A percentile compares a stretch with the other conserved stretches of the same genome.
Conservation (phyloP, 2,329 filamentous ascomycete species). For the Talaromyces sp. region DNA sequence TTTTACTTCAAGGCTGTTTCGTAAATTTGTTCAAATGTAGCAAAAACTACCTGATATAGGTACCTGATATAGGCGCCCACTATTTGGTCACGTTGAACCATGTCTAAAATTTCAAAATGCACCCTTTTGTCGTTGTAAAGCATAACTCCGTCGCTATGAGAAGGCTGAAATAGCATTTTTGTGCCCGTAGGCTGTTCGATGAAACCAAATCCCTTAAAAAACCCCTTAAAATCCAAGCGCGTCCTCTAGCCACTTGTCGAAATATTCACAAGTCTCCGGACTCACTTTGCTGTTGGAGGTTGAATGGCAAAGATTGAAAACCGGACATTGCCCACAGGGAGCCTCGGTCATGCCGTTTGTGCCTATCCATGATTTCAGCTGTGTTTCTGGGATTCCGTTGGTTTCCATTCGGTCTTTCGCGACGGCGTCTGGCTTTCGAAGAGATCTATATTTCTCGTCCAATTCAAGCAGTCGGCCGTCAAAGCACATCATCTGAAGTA, state of each 20-base stretch:
- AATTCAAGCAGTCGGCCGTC: constrained; percentile 72
- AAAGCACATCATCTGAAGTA: constrained; percentile 82
- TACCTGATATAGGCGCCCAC: not conserved
- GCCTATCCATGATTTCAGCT: constrained; percentile 36
- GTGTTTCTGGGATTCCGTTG: not conserved
- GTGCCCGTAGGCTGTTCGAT: not conserved
- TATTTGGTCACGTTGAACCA: not conserved
- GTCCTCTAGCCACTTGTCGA: constrained; percentile 68
- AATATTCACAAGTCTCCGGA: constrained; percentile 86
- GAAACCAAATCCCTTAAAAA: not conserved
- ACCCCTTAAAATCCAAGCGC: constrained; percentile 31
- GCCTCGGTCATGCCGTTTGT: constrained; percentile 77
- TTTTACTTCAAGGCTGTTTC: not conserved
- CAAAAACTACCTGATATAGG: not conserved
- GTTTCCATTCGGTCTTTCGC: constrained; percentile 13
- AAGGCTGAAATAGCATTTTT: constrained; percentile 1
- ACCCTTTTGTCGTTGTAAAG: not conserved
- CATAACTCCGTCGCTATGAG: not conserved
- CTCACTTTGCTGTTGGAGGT: constrained; percentile 88
- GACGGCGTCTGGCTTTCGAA: constrained; percentile 34
- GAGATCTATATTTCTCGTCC: constrained; percentile 45
- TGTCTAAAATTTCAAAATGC: not conserved
- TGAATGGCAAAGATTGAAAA: constrained; percentile 86
- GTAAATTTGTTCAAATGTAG: not conserved
- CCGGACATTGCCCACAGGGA: constrained; percentile 86